A percentile compares a stretch with the other conserved stretches of the same genome.
These are phyloP conservation scores for Neocatenulostroma microsporum DNA, from an alignment of 2,329 filamentous ascomycete species.

Conservation along the genomic window DNA sequence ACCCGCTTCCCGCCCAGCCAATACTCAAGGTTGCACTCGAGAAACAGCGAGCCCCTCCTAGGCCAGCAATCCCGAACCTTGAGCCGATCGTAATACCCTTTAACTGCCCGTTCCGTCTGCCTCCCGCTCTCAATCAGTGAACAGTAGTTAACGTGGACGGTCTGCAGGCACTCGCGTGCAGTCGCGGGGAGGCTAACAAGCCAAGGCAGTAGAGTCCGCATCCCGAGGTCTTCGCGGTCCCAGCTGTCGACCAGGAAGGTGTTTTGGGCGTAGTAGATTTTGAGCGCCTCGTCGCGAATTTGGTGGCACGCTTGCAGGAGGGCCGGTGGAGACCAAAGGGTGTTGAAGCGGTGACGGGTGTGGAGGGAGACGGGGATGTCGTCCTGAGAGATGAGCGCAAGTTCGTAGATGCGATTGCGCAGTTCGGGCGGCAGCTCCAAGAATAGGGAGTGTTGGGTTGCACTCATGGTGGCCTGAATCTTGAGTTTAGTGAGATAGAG, in stretches of 20 bases:
- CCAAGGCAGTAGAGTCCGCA: background rate
- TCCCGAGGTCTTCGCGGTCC: too few relatives aligned
- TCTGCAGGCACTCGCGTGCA: background rate
- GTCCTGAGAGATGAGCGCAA: background rate
- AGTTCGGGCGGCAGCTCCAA: constrained; percentile 4
- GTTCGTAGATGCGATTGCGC: constrained; percentile 5
- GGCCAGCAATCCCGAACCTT: too few relatives aligned
- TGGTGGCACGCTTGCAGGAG: constrained; percentile 7
- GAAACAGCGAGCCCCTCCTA: too few relatives aligned
- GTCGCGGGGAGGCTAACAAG: background rate
- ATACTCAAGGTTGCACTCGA: too few relatives aligned
- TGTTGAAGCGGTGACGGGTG: too few relatives aligned
- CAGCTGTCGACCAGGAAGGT: background rate
- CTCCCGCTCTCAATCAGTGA: too few relatives aligned
- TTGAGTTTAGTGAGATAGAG: too few relatives aligned
- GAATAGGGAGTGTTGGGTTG: too few relatives aligned
- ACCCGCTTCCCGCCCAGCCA: too few relatives aligned
- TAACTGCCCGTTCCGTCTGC: too few relatives aligned
- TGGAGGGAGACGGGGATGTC: background rate
- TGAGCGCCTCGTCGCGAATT: constrained; percentile 7
- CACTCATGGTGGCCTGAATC: too few relatives aligned
- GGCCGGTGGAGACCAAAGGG: constrained; percentile 1
- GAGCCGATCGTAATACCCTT: too few relatives aligned
- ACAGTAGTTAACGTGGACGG: background rate
- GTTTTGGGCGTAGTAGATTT: constrained; percentile 5